These are phyloP conservation scores for Coemansia biformis DNA, from an alignment of 192 early-diverging fungal genomes.

Conservation along the genomic window DNA sequence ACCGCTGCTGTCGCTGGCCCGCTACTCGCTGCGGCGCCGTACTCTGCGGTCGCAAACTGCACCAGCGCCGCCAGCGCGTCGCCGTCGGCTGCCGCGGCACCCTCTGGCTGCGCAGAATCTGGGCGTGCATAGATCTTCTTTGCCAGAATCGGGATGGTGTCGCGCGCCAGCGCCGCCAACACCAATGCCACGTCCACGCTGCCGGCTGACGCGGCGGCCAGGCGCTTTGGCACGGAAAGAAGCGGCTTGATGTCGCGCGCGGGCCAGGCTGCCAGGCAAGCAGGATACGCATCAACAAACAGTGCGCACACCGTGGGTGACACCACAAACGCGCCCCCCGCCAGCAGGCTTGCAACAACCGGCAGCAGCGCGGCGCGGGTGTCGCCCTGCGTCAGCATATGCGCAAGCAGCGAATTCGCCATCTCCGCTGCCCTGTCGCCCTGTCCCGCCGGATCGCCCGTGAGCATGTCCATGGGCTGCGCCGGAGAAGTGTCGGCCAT, in stretches of 20 bases:
- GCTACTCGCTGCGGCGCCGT: neutral
- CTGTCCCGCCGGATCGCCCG: no score
- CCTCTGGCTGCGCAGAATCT: no score
- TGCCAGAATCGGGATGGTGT: constrained; percentile 13
- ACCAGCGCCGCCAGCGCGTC: constrained; percentile 5
- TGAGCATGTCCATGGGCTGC: neutral
- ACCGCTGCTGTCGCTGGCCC: constrained; percentile 18
- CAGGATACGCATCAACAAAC: constrained; percentile 1
- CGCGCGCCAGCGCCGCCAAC: constrained; percentile 3
- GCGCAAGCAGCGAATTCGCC: constrained; percentile 2
- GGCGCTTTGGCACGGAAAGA: neutral
- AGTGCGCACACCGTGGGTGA: neutral
- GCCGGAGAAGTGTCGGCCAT: neutral
- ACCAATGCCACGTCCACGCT: neutral
- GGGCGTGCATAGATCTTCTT: constrained; percentile 1
- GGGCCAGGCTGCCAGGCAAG: neutral
- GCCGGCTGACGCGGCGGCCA: neutral
- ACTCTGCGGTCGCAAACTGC: constrained; percentile 9
- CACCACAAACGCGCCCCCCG: neutral
- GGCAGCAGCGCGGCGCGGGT: no score
- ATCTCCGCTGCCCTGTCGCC: no score
- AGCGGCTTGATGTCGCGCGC: neutral
- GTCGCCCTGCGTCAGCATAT: constrained; percentile 2
- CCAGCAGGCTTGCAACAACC: neutral
- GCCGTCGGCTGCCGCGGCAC: neutral